Base-by-base conservation (phyloP, 345 rosid species). In the Lepidium aucheri region DNA sequence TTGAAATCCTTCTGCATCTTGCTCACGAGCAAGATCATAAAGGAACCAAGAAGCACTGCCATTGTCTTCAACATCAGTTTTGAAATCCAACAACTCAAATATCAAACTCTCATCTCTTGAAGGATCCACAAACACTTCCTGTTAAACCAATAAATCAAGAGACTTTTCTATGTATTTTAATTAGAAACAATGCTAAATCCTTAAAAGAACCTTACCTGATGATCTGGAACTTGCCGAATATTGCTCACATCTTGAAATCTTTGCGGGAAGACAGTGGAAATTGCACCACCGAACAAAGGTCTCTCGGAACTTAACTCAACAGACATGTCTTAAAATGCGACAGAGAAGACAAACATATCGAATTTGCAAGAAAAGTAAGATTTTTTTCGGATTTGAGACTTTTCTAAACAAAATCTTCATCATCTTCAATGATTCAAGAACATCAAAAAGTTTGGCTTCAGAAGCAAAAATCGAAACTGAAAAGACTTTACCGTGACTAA, bases 41-140 rank as follows among this genome's bases (percentile, higher is more conserved):
- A 89, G 89, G 69, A 86, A 89, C 96, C 96, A 86, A 28, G 74
- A 65, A 8, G 91, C 91, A 72, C 93, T 84, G 10, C 78, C 85
- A 51, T 65, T 55, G 53, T 86, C 91, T 0, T 46, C 81, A 71
- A 86, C 81, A 13, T 89, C 91, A 57, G 63, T 65, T 81, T 92
- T 89, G 60, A 77, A 79, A 51, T 92, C 98, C 42, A 89, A 42
- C 4, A 89, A 79, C 89, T 92, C 96, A 58, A 87, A 78, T 30
- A 85, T 70, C 79, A 92, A 89, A 83, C 96, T 92, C 77, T 89
- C 90, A 46, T 92, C 92, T 5, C 95, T 87, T 1, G 84, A 67
- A 52, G 88, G 95, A 75, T 89, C 96, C 68, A 67, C 88, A 76
- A 84, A 87, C 12, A 79, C 92, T 79, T 91, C 98, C 96, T 91